Percentiles rank a stretch among this genome's conserved stretches.
phyloP scores from a whole-genome alignment of 192 early-diverging fungal species.

The Podila epigama region DNA sequence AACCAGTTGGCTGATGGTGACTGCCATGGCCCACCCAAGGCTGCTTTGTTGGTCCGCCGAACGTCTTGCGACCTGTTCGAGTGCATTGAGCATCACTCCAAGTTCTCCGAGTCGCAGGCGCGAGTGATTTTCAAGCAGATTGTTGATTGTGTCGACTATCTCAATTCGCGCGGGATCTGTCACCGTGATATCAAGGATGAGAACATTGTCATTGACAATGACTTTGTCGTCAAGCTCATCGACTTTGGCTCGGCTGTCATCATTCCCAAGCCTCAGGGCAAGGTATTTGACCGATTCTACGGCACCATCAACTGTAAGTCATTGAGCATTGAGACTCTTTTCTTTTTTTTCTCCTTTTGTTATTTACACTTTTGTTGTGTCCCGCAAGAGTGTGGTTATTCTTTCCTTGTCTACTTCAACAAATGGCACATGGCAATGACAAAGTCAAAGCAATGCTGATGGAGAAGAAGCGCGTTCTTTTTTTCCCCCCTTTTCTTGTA shows the following conservation, averaged over 20 bases:
- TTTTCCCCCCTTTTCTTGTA: no score
- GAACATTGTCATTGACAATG: constrained; percentile 69
- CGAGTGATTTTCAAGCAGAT: constrained; percentile 76
- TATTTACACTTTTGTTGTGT: constrained; percentile 25
- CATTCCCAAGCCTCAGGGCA: constrained; percentile 50
- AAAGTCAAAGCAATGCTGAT: no score
- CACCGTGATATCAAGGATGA: constrained; percentile 88
- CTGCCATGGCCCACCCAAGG: constrained; percentile 19
- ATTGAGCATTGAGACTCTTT: constrained; percentile 47
- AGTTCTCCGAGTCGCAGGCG: constrained; percentile 70
- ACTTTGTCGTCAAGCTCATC: constrained; percentile 68
- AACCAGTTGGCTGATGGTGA: constrained; percentile 22
- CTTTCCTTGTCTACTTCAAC: no score
- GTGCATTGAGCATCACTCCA: constrained; percentile 72
- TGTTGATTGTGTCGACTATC: constrained; percentile 66
- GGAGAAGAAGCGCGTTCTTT: no score
- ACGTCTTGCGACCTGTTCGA: constrained; percentile 78
- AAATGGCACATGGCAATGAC: no score
- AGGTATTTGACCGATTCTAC: constrained; percentile 62
- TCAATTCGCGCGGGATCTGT: constrained; percentile 69
- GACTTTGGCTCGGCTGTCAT: constrained; percentile 72
- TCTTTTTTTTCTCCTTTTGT: constrained; percentile 2
- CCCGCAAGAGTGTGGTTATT: no score
- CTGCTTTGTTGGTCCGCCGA: constrained; percentile 55
- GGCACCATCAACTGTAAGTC: constrained; percentile 67